Conservation (phyloP, 164 flowering plant genomes). For the Kingdonia uniflora region DNA sequence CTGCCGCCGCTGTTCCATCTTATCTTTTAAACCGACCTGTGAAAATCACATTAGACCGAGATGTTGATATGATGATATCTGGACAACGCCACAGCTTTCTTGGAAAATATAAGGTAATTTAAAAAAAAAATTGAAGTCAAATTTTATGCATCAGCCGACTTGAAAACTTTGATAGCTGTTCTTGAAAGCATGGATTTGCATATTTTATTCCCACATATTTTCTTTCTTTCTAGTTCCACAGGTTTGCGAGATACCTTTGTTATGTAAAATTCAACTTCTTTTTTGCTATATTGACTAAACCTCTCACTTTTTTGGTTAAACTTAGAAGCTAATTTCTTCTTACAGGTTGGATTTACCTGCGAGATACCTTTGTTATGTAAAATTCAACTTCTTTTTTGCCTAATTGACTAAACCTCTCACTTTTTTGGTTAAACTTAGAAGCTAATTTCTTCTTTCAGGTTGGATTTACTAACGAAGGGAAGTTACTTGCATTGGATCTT, state of each 20-base stretch:
- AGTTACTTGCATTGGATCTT: conserved; percentile 77
- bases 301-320: no score
- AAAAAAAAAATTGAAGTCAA: no score
- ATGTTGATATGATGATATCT: conserved; percentile 85
- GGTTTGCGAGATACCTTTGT: not conserved
- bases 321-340: no score
- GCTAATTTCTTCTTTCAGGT: conserved; percentile 48
- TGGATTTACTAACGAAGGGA: conserved; percentile 86
- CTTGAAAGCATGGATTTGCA: no score
- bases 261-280: not conserved
- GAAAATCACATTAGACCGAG: conserved; percentile 81
- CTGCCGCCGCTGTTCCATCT: conserved; percentile 82
- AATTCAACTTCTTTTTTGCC: not conserved
- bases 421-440: no score
- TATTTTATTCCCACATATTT: no score
- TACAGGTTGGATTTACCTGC: not conserved
- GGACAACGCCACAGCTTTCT: conserved; percentile 98
- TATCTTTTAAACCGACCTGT: conserved; percentile 79
- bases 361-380: not conserved
- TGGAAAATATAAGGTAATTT: conserved; percentile 94
- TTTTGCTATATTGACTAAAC: not conserved
- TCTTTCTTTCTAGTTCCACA: no score
- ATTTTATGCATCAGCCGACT: no score
- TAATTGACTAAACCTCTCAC: not conserved
- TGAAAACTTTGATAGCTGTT: no score